Base-by-base conservation (phyloP, 768 basidiomycete genomes). In the Lactarius tabidus region DNA sequence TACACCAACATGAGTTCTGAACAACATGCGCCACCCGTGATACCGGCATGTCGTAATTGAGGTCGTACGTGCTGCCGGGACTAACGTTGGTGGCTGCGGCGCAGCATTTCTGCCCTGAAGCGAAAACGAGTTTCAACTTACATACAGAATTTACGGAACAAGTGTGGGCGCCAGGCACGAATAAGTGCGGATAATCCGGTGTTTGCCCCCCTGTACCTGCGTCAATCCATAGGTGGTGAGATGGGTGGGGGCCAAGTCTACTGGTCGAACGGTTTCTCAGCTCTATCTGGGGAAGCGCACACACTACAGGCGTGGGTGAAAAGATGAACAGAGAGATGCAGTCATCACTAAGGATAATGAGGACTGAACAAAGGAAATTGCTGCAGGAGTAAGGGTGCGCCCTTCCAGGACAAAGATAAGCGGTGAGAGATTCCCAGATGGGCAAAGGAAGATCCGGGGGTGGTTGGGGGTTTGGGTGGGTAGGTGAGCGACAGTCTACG, bases 1-100 rank as follows among this genome's bases (percentile, higher is more conserved):
- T n/a, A 31, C 41, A 38, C 33, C 41, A 1, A 31, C 26, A 55
- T 64, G 59, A 64, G 57, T 33, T 33, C 33, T 33, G 33, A 63
- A 51, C 20, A 41, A 51, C 26, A 5, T 51, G 14, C 26, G 15
- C 48, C 45, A 48, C 14, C 23, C 8, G 23, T 48, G 45, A 48
- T 48, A 48, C 45, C 10, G 23, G 45, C 12, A 26, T 48, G 14
- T 45, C 45, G 12, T 15, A 26, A 26, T 26, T 26, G 14, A 15
- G 7, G 39, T 41, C 4, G 23, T 14, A 23, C 23, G 14, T 26
- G 23, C 45, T 23, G 23, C n/a, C 23, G 12, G 23, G 23, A 48
- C 26, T 3, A 26, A 51, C 14, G 48, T 5, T 26, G 23, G 45
- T 48, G 45, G 23, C 45, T 48, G 45, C 12, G 12, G 23, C 45